phyloP scores from a whole-genome alignment of 441 rosid genomes.

The Francoa sonchifolia region DNA sequence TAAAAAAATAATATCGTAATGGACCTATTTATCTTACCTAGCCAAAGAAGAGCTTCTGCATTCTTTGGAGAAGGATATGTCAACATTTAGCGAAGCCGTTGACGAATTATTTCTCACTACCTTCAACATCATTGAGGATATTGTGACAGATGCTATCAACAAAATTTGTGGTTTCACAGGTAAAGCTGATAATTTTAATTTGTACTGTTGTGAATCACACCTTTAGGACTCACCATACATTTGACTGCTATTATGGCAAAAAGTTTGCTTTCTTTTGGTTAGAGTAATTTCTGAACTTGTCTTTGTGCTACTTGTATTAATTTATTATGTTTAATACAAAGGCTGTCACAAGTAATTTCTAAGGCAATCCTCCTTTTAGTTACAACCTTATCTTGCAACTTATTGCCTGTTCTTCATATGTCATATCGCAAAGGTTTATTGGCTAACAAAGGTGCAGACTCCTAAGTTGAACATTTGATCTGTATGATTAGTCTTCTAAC shows the following conservation, averaged over 20 bases:
- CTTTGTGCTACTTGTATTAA: neutral
- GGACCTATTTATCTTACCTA: slow-evolving; percentile 12
- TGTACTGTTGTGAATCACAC: slow-evolving; percentile 1
- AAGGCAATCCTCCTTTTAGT: too few relatives aligned
- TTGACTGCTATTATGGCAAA: too few relatives aligned
- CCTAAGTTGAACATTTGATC: too few relatives aligned
- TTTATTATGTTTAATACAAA: too few relatives aligned
- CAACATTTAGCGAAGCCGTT: slow-evolving; percentile 54
- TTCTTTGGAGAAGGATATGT: slow-evolving; percentile 31
- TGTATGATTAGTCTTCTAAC: too few relatives aligned
- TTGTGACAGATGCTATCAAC: slow-evolving; percentile 40
- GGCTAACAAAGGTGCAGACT: too few relatives aligned
- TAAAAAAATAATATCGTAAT: neutral
- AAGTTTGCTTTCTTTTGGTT: too few relatives aligned
- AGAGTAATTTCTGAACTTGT: neutral
- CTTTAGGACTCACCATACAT: too few relatives aligned
- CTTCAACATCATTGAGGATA: slow-evolving; percentile 57
- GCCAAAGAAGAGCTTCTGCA: slow-evolving; percentile 32
- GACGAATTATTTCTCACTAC: slow-evolving; percentile 83
- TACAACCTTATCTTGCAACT: too few relatives aligned
- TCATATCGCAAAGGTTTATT: too few relatives aligned
- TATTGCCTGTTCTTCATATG: too few relatives aligned
- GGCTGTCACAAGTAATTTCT: too few relatives aligned
- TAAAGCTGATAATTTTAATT: slow-evolving; percentile 25
- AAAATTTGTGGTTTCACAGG: slow-evolving; percentile 65